Evolutionary conservation across 192 early-diverging fungal genomes (phyloP), one percentile per base, ranked within the genome.

Genomic region (Neocallimastix lanati): DNA sequence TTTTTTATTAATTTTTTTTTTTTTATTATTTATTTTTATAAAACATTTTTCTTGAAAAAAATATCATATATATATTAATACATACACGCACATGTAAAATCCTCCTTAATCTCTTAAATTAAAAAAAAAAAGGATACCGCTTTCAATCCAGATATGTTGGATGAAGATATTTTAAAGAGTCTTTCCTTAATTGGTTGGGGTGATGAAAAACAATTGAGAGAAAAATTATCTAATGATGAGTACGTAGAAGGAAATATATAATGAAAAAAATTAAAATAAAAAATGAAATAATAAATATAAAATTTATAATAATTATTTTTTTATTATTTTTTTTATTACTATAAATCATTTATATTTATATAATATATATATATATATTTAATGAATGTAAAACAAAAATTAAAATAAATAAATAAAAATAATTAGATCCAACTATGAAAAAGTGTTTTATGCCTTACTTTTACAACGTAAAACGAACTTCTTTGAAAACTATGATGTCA

Each of bases 381-480:
- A 33, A 33, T 6, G 11, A 33, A 33, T 33, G 11, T 6, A 33
- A 33, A 33, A 33, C 11, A 33, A 33, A 33, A 33, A 33, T 6
- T 11, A 33, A 50, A 50, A 50, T 21, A 13, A 25, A 11, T n/a
- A 27, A 25, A 67, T 67, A 67, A 21, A 67, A 67, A 67, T n/a
- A n/a, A n/a, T n/a, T n/a, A 67, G 50, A 67, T 67, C 50, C 4
- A 67, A 67, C 25, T 67, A 11, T 67, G 89, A 89, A 78, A 90
- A 90, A 80, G 82, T 86, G 16, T 90, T 90, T 79, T 90, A 90
- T 81, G 82, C 85, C 78, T 82, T 90, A 11, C 78, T 90, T 27
- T 80, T 82, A 28, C 80, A 81, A 78, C 80, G 86, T 28, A 89
- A 89, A 81, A 78, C 76, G 80, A 86, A 89, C n/a, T 77, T 80